A percentile compares a stretch with the other conserved stretches of the same genome.
Conservation (phyloP, 2,329 filamentous ascomycete species). For the Bipolaris victoriae region DNA sequence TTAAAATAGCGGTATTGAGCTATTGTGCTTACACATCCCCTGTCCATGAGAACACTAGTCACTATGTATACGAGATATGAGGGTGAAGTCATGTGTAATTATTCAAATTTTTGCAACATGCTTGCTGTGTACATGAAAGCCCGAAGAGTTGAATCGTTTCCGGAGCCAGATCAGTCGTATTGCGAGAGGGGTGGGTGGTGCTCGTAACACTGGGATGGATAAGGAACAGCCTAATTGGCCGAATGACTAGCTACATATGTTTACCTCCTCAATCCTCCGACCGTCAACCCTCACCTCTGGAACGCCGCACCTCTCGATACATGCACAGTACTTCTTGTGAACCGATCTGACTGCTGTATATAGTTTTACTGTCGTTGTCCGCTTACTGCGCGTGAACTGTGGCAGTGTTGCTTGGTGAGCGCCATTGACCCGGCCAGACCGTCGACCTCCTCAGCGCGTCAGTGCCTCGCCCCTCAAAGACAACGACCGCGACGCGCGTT, state of each 20-base stretch:
- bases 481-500: constrained; percentile 30
- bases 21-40: constrained; percentile 4
- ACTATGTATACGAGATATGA: neutral
- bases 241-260: constrained; percentile 46
- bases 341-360: constrained; percentile 19
- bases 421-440: constrained; percentile 28
- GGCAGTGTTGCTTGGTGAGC: constrained; percentile 43
- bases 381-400: constrained; percentile 37
- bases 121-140: neutral
- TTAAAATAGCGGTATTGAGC: constrained; percentile 8
- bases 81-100: neutral
- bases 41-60: neutral
- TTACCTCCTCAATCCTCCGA: constrained; percentile 41
- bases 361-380: constrained; percentile 23
- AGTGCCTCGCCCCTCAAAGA: constrained; percentile 35
- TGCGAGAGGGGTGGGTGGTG: constrained; percentile 43
- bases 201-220: constrained; percentile 41
- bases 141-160: neutral
- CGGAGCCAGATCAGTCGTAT: constrained; percentile 21
- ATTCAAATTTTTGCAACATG: neutral
- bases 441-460: constrained; percentile 42
- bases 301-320: constrained; percentile 33
- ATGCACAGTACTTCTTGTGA: constrained; percentile 32
- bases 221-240: constrained; percentile 46
- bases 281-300: constrained; percentile 33